Conservation (phyloP, 2,329 filamentous ascomycete genomes). For the Fusarium fujikuroi region DNA sequence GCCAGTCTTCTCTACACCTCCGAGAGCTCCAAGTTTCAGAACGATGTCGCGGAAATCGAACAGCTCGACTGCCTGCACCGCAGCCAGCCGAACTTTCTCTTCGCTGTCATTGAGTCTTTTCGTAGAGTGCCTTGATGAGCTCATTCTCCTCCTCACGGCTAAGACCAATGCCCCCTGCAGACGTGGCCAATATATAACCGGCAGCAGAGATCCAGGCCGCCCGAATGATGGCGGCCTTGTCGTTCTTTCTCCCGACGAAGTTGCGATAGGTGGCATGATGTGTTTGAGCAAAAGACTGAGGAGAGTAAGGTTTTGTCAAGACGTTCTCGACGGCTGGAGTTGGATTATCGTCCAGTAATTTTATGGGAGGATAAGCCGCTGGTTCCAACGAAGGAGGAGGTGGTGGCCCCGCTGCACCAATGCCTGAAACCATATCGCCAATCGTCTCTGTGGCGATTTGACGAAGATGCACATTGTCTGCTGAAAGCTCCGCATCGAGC, state of each 20-base stretch:
- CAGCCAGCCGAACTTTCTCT: slow-evolving; percentile 88
- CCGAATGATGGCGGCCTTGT: slow-evolving; percentile 85
- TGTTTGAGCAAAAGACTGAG: slow-evolving; percentile 87
- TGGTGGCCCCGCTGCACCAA: slow-evolving; percentile 89
- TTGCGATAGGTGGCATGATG: slow-evolving; percentile 82
- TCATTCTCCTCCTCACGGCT: slow-evolving; percentile 82
- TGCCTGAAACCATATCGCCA: slow-evolving; percentile 93
- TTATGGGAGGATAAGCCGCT: slow-evolving; percentile 83
- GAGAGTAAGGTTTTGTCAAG: slow-evolving; percentile 84
- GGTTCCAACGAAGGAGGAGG: slow-evolving; percentile 79
- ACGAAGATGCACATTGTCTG: slow-evolving; percentile 88
- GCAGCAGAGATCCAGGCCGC: slow-evolving; percentile 86
- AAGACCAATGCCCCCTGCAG: slow-evolving; percentile 88
- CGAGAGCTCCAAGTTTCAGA: slow-evolving; percentile 80
- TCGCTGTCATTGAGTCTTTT: slow-evolving; percentile 88
- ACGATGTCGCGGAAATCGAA: slow-evolving; percentile 86
- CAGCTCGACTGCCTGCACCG: slow-evolving; percentile 83
- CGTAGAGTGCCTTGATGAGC: slow-evolving; percentile 78
- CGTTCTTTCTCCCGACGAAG: slow-evolving; percentile 85
- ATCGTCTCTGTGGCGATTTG: slow-evolving; percentile 92
- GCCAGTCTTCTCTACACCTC: slow-evolving; percentile 77
- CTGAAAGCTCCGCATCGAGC: slow-evolving; percentile 89
- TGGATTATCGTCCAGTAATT: slow-evolving; percentile 64
- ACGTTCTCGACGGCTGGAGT: slow-evolving; percentile 65
- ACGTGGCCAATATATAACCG: slow-evolving; percentile 89